phyloP scores from a whole-genome alignment of 1,139 yeast species.

The Protomyces macrosporus region DNA sequence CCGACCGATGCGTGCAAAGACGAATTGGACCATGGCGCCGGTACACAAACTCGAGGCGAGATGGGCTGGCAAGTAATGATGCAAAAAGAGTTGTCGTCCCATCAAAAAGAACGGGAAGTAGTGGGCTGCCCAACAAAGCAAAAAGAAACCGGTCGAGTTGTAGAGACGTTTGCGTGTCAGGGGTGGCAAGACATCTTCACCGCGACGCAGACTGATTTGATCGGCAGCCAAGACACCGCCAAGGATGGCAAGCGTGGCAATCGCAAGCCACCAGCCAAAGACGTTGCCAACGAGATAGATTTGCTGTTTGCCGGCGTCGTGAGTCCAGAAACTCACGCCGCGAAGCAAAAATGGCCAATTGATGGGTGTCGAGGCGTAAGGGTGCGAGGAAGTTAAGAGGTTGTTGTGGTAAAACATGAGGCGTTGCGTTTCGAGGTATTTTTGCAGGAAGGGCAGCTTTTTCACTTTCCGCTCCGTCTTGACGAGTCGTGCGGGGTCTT shows the following conservation, averaged over 20 bases:
- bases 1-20: conserved; percentile 46
- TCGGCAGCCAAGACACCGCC: conserved; percentile 65
- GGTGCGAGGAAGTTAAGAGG: conserved; percentile 79
- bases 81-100: conserved; percentile 90
- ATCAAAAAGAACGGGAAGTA: conserved; percentile 86
- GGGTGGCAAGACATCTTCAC: conserved; percentile 52
- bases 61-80: conserved; percentile 96
- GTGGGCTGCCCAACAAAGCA: conserved; percentile 82
- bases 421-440: conserved; percentile 84
- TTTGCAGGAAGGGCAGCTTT: conserved; percentile 64
- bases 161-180: conserved; percentile 68
- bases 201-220: conserved; percentile 71
- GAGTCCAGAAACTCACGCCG: conserved; percentile 97
- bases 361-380: conserved; percentile 90
- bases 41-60: conserved; percentile 77
- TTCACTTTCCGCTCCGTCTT: conserved; percentile 53
- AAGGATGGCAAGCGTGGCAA: conserved; percentile 60
- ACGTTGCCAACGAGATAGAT: conserved; percentile 87
- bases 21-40: conserved; percentile 75
- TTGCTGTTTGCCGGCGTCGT: conserved; percentile 58
- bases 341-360: conserved; percentile 89
- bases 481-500: conserved; percentile 53
- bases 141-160: conserved; percentile 76
- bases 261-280: conserved; percentile 88
- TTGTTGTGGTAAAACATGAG: conserved; percentile 92